Conservation (phyloP, 75 land plant genomes). For the Azolla pinnata region DNA sequence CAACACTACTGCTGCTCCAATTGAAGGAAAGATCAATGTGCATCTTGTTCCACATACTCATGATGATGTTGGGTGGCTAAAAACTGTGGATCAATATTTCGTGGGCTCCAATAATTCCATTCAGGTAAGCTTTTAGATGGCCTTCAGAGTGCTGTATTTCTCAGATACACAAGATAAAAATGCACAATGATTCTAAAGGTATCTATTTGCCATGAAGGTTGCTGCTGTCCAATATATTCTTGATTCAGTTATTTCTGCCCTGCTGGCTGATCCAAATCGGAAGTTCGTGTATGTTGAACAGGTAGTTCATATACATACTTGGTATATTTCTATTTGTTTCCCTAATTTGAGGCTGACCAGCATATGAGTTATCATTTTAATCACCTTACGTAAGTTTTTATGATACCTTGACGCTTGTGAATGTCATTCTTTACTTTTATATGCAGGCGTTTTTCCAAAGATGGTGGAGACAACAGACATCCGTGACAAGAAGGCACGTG, state of each 20-base stretch:
- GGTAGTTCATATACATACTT: constrained; percentile 8
- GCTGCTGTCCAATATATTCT: constrained; percentile 88
- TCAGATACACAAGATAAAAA: too few species aligned
- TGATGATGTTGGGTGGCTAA: constrained; percentile 95
- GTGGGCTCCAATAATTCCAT: constrained; percentile 80
- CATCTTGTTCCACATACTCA: constrained; percentile 85
- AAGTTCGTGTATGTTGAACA: constrained; percentile 91
- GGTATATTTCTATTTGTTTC: not conserved
- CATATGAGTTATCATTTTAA: not conserved
- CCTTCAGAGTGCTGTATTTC: too few species aligned
- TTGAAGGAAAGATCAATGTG: constrained; percentile 69
- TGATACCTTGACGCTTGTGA: not conserved
- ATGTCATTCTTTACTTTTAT: constrained; percentile 5
- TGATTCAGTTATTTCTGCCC: constrained; percentile 62
- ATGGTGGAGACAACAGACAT: constrained; percentile 90
- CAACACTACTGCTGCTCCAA: constrained; percentile 46
- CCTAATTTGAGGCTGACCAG: not conserved
- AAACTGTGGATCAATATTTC: constrained; percentile 88
- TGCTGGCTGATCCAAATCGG: constrained; percentile 71
- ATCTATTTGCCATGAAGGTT: too few species aligned
- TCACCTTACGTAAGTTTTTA: not conserved
- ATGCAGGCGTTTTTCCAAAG: constrained; percentile 98
- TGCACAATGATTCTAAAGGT: too few species aligned
- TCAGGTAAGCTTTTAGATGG: constrained; percentile 39
- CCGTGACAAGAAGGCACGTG: constrained; percentile 36